A percentile compares a stretch with the other conserved stretches of the same genome.
phyloP scores from a whole-genome alignment of 208 protist genomes.

The Tritrichomonas musculus region DNA sequence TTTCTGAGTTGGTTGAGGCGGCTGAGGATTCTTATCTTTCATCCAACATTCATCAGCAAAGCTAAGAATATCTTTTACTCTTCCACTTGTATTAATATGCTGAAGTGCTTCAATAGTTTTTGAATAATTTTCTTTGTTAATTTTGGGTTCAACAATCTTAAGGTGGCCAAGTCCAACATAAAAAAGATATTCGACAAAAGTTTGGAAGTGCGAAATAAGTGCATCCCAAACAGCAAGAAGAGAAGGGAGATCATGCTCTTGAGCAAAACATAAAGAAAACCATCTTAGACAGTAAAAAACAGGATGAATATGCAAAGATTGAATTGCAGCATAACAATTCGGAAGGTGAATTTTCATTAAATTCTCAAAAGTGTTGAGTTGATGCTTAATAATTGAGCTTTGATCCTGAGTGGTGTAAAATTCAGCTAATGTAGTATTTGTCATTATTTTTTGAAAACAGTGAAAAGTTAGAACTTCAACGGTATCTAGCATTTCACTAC shows the following conservation, averaged over 20 bases:
- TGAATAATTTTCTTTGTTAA: not conserved
- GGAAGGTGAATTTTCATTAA: not conserved
- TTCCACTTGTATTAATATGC: not conserved
- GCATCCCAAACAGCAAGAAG: not conserved
- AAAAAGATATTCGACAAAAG: not conserved
- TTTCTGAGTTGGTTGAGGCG: too few relatives aligned
- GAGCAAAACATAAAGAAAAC: not conserved
- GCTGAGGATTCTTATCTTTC: too few relatives aligned
- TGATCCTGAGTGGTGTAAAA: not conserved
- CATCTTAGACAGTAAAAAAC: slow-evolving; percentile 12
- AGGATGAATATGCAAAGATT: not conserved
- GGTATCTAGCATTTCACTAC: not conserved
- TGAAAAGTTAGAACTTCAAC: slow-evolving; percentile 4
- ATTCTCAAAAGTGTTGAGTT: not conserved
- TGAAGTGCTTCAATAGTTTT: not conserved
- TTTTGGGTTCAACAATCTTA: not conserved
- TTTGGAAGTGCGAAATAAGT: not conserved
- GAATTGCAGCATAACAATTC: not conserved
- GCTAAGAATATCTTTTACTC: not conserved
- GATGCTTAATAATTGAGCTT: not conserved
- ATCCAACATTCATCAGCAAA: not conserved
- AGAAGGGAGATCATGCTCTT: slow-evolving; percentile 17
- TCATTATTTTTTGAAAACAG: slow-evolving; percentile 15
- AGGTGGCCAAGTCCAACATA: not conserved
- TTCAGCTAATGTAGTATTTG: not conserved